Evolutionary conservation across 164 flowering plant genomes (phyloP).

Genomic region (Saururus chinensis): DNA sequence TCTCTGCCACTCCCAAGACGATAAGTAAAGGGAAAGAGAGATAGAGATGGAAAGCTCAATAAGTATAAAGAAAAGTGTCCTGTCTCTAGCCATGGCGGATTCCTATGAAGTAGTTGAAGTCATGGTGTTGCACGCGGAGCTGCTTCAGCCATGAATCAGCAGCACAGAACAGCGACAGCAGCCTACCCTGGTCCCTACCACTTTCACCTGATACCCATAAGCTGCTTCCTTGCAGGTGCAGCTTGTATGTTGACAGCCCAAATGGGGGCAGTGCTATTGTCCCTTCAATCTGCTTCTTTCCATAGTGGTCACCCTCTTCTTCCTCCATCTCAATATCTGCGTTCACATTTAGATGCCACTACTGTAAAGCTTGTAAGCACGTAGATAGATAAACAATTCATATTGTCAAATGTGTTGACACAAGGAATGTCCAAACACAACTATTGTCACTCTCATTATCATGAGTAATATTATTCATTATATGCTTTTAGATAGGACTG

Average conservation of each 20-base stretch:
- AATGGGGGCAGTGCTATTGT: slow-evolving; percentile 62
- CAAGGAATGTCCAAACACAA: too few species aligned
- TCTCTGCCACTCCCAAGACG: not conserved
- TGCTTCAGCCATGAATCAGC: slow-evolving; percentile 99
- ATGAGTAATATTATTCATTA: too few species aligned
- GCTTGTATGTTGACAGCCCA: slow-evolving; percentile 88
- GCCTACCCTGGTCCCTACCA: slow-evolving; percentile 63
- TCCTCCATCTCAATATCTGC: not conserved
- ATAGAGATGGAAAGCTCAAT: not conserved
- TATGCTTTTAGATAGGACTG: too few species aligned
- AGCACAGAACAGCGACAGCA: slow-evolving; percentile 58
- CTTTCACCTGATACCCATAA: slow-evolving; percentile 59
- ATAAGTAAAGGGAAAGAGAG: not conserved
- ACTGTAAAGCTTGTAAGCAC: not conserved
- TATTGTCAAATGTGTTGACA: too few species aligned
- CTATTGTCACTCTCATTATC: too few species aligned
- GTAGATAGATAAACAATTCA: too few species aligned
- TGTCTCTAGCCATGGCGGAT: slow-evolving; percentile 35
- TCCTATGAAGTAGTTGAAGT: slow-evolving; percentile 73
- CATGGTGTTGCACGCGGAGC: slow-evolving; percentile 85
- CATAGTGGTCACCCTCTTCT: slow-evolving; percentile 22
- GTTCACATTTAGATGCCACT: not conserved
- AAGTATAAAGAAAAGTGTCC: not conserved
- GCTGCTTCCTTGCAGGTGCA: slow-evolving; percentile 81
- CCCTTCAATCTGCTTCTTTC: slow-evolving; percentile 41